phyloP scores from a whole-genome alignment of 225 moss, liverwort and hornwort genomes.

The Pseudisothecium myosuroides region DNA sequence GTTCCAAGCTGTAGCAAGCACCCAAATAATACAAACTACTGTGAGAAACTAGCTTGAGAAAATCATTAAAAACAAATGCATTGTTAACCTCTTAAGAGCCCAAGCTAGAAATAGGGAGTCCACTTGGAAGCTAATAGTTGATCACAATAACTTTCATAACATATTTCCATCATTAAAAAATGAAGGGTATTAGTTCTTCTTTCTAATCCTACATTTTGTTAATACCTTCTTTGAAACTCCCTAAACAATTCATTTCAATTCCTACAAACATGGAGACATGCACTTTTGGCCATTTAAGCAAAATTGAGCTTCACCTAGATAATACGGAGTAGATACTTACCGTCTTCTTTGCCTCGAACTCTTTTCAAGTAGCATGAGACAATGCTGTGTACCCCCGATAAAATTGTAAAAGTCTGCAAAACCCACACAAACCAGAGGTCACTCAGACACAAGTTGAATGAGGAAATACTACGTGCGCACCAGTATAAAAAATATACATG shows the following conservation, averaged over 20 bases:
- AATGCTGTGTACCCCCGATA: conserved; percentile 92
- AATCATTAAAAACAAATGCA: background rate
- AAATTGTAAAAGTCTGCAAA: conserved; percentile 84
- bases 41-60: background rate
- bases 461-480: background rate
- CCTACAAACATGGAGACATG: background rate
- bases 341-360: conserved; percentile 82
- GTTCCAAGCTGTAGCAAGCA: conserved; percentile 63
- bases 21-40: background rate
- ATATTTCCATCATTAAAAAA: background rate
- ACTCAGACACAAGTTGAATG: background rate
- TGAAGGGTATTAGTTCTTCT: background rate
- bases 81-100: background rate
- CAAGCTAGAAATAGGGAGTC: background rate
- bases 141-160: background rate
- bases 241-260: background rate
- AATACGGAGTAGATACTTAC: conserved; percentile 34
- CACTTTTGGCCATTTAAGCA: background rate
- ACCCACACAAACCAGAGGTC: background rate
- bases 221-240: background rate
- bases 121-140: background rate
- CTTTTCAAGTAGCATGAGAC: conserved; percentile 77
- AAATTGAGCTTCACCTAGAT: background rate
- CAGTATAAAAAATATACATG: background rate
- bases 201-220: background rate